A percentile compares a stretch with the other conserved stretches of the same genome.
phyloP scores from a whole-genome alignment of 2,329 filamentous ascomycete species.

The Leptographium galeiforme region DNA sequence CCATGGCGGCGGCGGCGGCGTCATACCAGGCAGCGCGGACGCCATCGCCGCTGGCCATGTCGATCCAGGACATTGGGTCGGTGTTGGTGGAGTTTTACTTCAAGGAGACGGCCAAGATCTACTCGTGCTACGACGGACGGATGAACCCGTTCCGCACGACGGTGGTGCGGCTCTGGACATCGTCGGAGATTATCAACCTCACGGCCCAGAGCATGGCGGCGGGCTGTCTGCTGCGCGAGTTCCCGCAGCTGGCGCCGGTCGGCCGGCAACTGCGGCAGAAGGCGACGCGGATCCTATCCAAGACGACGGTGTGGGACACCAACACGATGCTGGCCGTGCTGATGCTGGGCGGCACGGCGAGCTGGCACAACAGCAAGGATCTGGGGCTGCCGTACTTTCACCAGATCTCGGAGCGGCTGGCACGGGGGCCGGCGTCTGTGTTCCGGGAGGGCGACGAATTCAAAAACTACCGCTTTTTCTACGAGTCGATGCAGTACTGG shows the following conservation, averaged over 20 bases:
- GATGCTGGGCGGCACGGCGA: slow-evolving; percentile 38
- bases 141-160: slow-evolving; percentile 41
- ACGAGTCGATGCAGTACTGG: slow-evolving; percentile 43
- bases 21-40: background rate
- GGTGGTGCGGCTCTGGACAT: slow-evolving; percentile 24
- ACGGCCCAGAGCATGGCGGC: slow-evolving; percentile 46
- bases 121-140: slow-evolving; percentile 41
- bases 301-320: slow-evolving; percentile 30
- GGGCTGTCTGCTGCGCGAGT: slow-evolving; percentile 38
- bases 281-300: slow-evolving; percentile 33
- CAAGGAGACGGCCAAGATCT: slow-evolving; percentile 39
- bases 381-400: slow-evolving; percentile 38
- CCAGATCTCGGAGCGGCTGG: slow-evolving; percentile 26
- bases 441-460: slow-evolving; percentile 22
- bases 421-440: slow-evolving; percentile 11
- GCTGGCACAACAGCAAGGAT: slow-evolving; percentile 39
- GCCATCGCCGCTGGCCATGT: slow-evolving; percentile 18
- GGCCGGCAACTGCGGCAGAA: slow-evolving; percentile 38
- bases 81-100: slow-evolving; percentile 46
- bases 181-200: slow-evolving; percentile 37
- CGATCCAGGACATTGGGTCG: slow-evolving; percentile 31
- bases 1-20: background rate
- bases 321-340: slow-evolving; percentile 36
- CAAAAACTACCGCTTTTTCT: slow-evolving; percentile 27
- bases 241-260: slow-evolving; percentile 36